phyloP scores from a whole-genome alignment of 106 monocot species.

The Alisma plantagoaquatica region DNA sequence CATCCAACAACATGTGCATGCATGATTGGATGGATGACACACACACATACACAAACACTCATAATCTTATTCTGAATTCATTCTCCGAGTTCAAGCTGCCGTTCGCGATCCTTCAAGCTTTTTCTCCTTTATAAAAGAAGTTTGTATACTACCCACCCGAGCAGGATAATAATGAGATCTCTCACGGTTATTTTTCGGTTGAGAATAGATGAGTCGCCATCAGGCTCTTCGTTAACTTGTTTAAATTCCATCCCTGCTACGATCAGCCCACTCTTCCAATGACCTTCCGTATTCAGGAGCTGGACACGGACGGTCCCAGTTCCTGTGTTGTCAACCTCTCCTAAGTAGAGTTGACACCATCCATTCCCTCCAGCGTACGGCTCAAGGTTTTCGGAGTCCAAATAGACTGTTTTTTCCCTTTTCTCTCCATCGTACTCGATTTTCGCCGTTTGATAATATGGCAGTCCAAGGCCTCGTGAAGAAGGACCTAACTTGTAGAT shows the following conservation, averaged over 20 bases:
- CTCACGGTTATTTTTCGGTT: too few relatives aligned
- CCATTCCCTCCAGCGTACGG: constrained; percentile 1
- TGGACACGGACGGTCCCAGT: not conserved
- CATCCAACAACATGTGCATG: too few relatives aligned
- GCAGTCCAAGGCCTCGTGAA: not conserved
- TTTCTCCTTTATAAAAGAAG: too few relatives aligned
- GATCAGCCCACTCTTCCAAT: constrained; percentile 8
- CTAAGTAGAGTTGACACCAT: constrained; percentile 1
- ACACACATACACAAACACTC: too few relatives aligned
- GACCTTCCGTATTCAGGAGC: not conserved
- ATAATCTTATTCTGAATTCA: too few relatives aligned
- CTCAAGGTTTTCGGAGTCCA: not conserved
- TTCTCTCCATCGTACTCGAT: not conserved
- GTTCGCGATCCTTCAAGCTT: too few relatives aligned
- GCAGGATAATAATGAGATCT: too few relatives aligned
- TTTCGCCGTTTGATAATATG: not conserved
- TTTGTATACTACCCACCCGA: too few relatives aligned
- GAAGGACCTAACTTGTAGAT: constrained; percentile 24
- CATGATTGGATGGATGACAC: too few relatives aligned
- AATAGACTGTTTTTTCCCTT: constrained; percentile 10
- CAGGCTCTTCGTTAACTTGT: too few relatives aligned
- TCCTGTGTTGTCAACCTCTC: not conserved
- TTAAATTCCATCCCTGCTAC: constrained; percentile 1
- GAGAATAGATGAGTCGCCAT: too few relatives aligned
- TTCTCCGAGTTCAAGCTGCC: too few relatives aligned